Base-by-base conservation (phyloP, 352 stramenopile genomes). In the Phytophthora nicotianae region DNA sequence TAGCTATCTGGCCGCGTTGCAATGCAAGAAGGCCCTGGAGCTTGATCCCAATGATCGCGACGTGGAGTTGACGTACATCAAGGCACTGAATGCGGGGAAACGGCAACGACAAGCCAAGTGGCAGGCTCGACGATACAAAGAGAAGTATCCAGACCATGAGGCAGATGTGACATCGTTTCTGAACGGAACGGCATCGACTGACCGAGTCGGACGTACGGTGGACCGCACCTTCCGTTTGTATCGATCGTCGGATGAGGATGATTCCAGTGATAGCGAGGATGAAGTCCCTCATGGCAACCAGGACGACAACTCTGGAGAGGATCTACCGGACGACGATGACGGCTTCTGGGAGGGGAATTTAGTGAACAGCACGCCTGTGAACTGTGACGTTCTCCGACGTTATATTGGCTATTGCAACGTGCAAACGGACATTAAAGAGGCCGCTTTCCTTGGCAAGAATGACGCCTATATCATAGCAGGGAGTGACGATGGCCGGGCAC, bases 341-440 rank as follows among this genome's bases (percentile, higher is more conserved):
- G 62, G 23, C 2, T 91, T 90, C 32, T 94, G 85, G 85, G 68
- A 73, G 16, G 75, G 78, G n/a, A 52, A 59, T 6, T 40, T 61
- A 6, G 46, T 83, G 19, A 72, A 77, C 14, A 79, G 68, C 0
- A 62, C 70, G 2, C 29, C 42, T 0, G 81, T 94, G 6, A 91
- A 88, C 60, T 88, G 75, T 23, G 78, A 91, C 33, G 74, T 85
- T 13, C 68, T 88, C 13, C 73, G 78, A 27, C 86, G 89, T 0
- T 96, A 93, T 42, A 85, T 95, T 29, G 89, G 89, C 5, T 93
- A 93, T 50, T 91, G 85, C 72, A 97, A 97, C 58, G 68, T 90
- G 17, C 79, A 95, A 68, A 97, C 90, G 0, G 90, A 96, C 33
- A 97, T 97, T 63, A 97, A 97, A 62, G 88, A 97, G 62, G 88